Percentiles rank a stretch among this genome's conserved stretches.
phyloP scores from a whole-genome alignment of 371 early-diverging fungal species.

The Apophysomyces elegans region DNA sequence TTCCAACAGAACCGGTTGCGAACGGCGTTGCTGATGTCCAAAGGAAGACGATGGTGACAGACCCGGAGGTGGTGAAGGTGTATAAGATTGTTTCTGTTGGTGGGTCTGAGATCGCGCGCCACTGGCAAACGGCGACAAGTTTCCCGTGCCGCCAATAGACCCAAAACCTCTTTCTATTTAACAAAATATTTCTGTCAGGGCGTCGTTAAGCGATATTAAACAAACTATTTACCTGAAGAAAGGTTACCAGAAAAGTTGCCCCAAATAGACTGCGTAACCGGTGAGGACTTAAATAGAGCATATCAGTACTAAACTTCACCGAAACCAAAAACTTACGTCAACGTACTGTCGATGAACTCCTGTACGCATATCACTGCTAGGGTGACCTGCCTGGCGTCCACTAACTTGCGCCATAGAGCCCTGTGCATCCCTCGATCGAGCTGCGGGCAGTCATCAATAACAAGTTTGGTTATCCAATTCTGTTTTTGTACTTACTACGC shows the following conservation, averaged over 20 bases:
- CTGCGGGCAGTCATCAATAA: neutral
- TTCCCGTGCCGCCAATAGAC: slow-evolving; percentile 17
- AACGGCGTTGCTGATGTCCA: slow-evolving; percentile 37
- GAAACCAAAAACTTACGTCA: neutral
- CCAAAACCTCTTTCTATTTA: slow-evolving; percentile 25
- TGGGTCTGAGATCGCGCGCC: slow-evolving; percentile 15
- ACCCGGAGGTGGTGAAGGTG: slow-evolving; percentile 31
- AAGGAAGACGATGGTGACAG: slow-evolving; percentile 32
- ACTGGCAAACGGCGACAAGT: slow-evolving; percentile 14
- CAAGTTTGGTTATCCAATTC: neutral
- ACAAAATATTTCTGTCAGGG: slow-evolving; percentile 5
- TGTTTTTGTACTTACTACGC: neutral
- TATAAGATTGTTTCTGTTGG: slow-evolving; percentile 24
- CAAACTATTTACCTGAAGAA: slow-evolving; percentile 26
- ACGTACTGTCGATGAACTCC: slow-evolving; percentile 3
- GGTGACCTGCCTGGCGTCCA: slow-evolving; percentile 1
- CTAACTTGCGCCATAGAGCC: neutral
- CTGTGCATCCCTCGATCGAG: neutral
- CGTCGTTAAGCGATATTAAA: neutral
- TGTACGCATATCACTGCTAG: neutral
- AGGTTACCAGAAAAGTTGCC: slow-evolving; percentile 43
- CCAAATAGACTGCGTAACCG: slow-evolving; percentile 39
- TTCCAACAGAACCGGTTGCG: slow-evolving; percentile 43
- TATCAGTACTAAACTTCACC: neutral
- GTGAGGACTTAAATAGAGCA: neutral